phyloP scores from a whole-genome alignment of 1,284 basidiomycete genomes.

The Ganoderma meredithae region DNA sequence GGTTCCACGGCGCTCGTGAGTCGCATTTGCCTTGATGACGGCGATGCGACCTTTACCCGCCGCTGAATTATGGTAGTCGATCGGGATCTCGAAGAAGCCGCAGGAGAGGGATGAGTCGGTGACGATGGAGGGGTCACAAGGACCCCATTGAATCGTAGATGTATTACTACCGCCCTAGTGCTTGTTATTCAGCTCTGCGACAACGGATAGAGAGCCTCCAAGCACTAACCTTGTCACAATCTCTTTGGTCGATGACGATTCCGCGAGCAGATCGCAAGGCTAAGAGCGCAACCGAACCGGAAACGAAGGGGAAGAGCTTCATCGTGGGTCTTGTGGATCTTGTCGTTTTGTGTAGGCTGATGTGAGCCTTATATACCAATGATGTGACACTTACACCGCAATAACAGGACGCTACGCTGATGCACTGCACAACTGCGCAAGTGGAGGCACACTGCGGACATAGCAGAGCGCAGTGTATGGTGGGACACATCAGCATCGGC shows the following conservation, averaged over 20 bases:
- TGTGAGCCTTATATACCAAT: neutral
- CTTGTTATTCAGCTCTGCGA: neutral
- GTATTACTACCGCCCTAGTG: neutral
- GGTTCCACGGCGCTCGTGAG: slow-evolving; percentile 18
- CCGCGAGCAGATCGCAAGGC: neutral
- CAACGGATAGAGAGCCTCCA: neutral
- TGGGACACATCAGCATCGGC: neutral
- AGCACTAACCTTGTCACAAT: neutral
- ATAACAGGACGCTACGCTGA: neutral
- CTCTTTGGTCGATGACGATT: neutral
- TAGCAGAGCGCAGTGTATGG: neutral
- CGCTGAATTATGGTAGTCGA: slow-evolving; percentile 25
- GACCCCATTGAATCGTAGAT: slow-evolving; percentile 15
- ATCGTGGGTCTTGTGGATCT: neutral
- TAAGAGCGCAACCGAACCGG: neutral
- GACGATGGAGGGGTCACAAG: slow-evolving; percentile 19
- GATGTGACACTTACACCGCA: neutral
- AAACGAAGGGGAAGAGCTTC: neutral
- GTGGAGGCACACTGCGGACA: neutral
- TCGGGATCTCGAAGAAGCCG: slow-evolving; percentile 20
- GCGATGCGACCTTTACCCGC: slow-evolving; percentile 18
- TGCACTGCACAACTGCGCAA: neutral
- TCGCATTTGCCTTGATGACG: slow-evolving; percentile 22
- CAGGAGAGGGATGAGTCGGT: slow-evolving; percentile 15
- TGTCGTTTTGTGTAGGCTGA: neutral